phyloP scores from a whole-genome alignment of 2,329 filamentous ascomycete genomes.

The Truncatella angustata region DNA sequence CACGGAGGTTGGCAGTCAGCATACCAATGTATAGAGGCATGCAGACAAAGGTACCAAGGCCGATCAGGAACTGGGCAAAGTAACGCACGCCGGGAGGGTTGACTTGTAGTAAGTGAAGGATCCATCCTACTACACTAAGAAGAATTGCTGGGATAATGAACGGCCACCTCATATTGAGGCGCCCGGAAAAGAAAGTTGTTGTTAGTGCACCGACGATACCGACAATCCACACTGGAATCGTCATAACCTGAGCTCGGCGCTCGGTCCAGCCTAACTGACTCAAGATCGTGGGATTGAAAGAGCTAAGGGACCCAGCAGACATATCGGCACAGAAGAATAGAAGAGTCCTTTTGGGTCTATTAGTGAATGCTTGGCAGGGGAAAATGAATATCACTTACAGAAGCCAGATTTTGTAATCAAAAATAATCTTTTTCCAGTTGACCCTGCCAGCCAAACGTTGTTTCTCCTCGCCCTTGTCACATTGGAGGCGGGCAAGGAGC shows the following conservation, averaged over 20 bases:
- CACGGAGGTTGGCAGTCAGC: conserved; percentile 7
- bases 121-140: conserved; percentile 6
- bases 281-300: conserved; percentile 8
- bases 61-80: conserved; percentile 6
- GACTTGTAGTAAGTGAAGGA: conserved; percentile 4
- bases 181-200: conserved; percentile 4
- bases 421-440: conserved; percentile 1
- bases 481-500: conserved; percentile 2
- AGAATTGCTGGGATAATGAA: conserved; percentile 8
- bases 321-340: conserved; percentile 10
- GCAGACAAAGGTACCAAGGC: conserved; percentile 4
- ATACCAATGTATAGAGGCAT: conserved; percentile 9
- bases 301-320: conserved; percentile 8
- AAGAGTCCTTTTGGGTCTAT: background rate
- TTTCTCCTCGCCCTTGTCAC: conserved; percentile 5
- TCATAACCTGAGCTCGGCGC: conserved; percentile 6
- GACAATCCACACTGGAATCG: conserved; percentile 8
- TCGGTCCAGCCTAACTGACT: conserved; percentile 8
- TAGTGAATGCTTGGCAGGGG: background rate
- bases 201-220: conserved; percentile 7
- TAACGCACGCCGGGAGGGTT: conserved; percentile 5
- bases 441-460: conserved; percentile 1
- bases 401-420: conserved; percentile 9
- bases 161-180: conserved; percentile 6
- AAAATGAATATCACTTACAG: background rate